Percentiles rank a stretch among this genome's conserved stretches.
Evolutionary conservation across 2,329 filamentous ascomycete genomes (phyloP).

Genomic region (Aspergillus ustus): DNA sequence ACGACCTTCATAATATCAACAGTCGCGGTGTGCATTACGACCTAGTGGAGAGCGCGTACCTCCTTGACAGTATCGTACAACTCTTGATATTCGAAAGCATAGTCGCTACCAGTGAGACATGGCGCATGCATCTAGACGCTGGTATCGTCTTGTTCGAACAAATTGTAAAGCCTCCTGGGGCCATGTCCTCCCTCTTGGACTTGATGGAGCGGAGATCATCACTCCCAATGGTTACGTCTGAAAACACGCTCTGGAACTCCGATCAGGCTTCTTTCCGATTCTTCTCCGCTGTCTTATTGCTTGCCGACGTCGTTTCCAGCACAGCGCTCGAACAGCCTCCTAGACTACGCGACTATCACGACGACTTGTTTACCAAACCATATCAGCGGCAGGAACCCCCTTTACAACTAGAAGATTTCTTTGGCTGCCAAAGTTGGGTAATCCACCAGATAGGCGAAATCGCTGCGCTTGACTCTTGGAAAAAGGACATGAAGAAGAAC

Average conservation of each 20-base stretch:
- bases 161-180: constrained; percentile 10
- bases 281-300: constrained; percentile 38
- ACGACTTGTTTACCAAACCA: constrained; percentile 31
- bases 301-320: constrained; percentile 44
- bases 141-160: constrained; percentile 38
- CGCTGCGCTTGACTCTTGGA: constrained; percentile 60
- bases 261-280: constrained; percentile 45
- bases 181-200: background rate
- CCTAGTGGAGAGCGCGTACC: constrained; percentile 1
- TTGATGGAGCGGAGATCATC: background rate
- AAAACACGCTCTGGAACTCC: constrained; percentile 32
- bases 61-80: constrained; percentile 43
- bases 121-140: constrained; percentile 40
- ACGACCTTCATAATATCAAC: constrained; percentile 7
- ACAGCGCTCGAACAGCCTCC: constrained; percentile 37
- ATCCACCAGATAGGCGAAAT: constrained; percentile 60
- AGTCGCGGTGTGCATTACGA: background rate
- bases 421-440: constrained; percentile 63
- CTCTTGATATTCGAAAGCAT: constrained; percentile 32
- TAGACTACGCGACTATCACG: constrained; percentile 26
- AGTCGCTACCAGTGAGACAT: constrained; percentile 29
- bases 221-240: constrained; percentile 8
- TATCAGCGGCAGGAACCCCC: constrained; percentile 23
- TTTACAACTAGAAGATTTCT: constrained; percentile 53
- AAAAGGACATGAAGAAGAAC: constrained; percentile 48